Evolutionary conservation across 352 stramenopile genomes (phyloP).

Genomic region (Peronospora farinosa): DNA sequence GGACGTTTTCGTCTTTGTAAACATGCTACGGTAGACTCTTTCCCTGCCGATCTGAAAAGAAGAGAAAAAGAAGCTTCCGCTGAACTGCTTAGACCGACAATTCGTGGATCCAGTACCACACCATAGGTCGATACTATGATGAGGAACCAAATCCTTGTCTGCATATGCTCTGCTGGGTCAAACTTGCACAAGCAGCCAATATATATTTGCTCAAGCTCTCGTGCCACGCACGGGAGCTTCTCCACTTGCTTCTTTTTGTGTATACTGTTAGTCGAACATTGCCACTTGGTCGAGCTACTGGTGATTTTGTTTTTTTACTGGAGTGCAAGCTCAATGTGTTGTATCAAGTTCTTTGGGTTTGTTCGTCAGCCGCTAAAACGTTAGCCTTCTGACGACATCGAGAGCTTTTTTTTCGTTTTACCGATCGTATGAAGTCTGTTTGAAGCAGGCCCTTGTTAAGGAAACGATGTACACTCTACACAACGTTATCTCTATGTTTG

Average conservation of each 20-base stretch:
- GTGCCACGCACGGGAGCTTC: constrained; percentile 16
- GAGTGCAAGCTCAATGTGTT: neutral
- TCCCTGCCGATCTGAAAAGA: neutral
- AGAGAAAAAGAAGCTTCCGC: neutral
- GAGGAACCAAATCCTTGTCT: constrained; percentile 1
- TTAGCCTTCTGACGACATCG: neutral
- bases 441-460: neutral
- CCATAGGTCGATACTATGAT: constrained; percentile 22
- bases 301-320: no score
- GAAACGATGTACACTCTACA: neutral
- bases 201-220: constrained; percentile 13
- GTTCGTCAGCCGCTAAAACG: neutral
- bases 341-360: neutral
- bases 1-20: constrained; percentile 42
- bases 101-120: constrained; percentile 20
- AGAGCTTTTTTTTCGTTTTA: neutral
- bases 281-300: neutral
- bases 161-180: constrained; percentile 8
- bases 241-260: constrained; percentile 7
- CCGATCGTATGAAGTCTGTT: no score
- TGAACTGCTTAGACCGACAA: neutral
- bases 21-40: constrained; percentile 36
- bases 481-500: neutral
- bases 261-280: constrained; percentile 2
- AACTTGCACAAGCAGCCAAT: constrained; percentile 17